Percentiles rank a stretch among this genome's conserved stretches.
These are phyloP conservation scores for Aspergillus viridinutans DNA, from an alignment of 2,329 filamentous ascomycete species.

Conservation along the genomic window DNA sequence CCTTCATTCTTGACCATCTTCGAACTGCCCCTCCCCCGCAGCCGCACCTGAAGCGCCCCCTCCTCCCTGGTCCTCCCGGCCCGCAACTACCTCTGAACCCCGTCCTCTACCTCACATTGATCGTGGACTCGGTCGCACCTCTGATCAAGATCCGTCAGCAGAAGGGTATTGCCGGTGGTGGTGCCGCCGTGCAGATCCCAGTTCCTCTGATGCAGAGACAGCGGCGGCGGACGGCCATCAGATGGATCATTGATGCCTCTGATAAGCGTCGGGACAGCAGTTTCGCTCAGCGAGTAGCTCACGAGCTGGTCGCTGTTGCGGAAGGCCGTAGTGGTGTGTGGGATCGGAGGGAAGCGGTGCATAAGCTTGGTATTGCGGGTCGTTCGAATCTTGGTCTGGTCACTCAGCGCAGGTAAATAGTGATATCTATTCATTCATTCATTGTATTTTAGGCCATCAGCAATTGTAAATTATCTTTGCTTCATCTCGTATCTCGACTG, in stretches of 20 bases:
- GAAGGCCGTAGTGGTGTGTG: constrained; percentile 81
- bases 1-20: constrained; percentile 73
- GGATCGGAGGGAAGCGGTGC: constrained; percentile 72
- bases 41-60: constrained; percentile 59
- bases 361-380: constrained; percentile 74
- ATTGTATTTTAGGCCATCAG: neutral
- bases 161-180: constrained; percentile 79
- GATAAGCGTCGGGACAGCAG: constrained; percentile 70
- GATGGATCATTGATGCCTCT: constrained; percentile 86
- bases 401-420: constrained; percentile 3
- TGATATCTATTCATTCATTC: too few relatives aligned
- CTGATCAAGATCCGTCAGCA: constrained; percentile 74
- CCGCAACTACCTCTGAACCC: constrained; percentile 83
- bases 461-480: neutral
- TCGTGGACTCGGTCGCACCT: constrained; percentile 88
- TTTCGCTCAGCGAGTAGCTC: constrained; percentile 73
- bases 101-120: constrained; percentile 79
- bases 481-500: neutral
- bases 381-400: constrained; percentile 63
- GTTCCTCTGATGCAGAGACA: constrained; percentile 70
- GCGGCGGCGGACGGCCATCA: constrained; percentile 71
- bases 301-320: constrained; percentile 81
- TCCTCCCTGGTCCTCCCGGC: constrained; percentile 67
- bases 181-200: constrained; percentile 76
- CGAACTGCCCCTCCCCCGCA: constrained; percentile 78